A percentile compares a stretch with the other conserved stretches of the same genome.
phyloP scores from a whole-genome alignment of 2,329 filamentous ascomycete genomes.

The Aspergillus sp. region DNA sequence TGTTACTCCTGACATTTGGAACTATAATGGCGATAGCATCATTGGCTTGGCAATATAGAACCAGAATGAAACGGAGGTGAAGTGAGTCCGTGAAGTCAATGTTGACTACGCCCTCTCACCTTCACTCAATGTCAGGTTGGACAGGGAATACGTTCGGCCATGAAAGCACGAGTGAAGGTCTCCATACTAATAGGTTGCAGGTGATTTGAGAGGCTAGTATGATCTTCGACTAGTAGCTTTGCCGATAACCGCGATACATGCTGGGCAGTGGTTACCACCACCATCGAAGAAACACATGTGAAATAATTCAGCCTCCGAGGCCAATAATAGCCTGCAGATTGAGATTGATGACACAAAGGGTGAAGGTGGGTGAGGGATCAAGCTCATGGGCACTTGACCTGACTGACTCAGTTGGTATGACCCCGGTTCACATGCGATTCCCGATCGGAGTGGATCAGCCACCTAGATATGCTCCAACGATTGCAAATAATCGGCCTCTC shows the following conservation, averaged over 20 bases:
- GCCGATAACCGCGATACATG: too few species aligned
- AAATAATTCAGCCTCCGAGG: neutral
- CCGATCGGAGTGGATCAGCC: neutral
- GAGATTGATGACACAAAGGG: neutral
- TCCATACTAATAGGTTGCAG: neutral
- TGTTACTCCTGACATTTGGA: too few species aligned
- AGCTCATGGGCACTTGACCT: neutral
- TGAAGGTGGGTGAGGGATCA: neutral
- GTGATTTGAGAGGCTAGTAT: too few species aligned
- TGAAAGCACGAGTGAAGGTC: neutral
- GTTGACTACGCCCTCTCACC: neutral
- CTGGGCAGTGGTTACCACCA: too few species aligned
- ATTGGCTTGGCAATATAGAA: too few species aligned
- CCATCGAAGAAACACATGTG: too few species aligned
- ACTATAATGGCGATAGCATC: too few species aligned
- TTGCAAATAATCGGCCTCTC: neutral
- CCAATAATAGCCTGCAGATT: neutral
- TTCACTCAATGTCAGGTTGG: neutral
- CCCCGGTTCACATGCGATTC: neutral
- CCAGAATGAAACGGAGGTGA: too few species aligned
- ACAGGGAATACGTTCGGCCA: neutral
- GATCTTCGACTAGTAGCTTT: too few species aligned
- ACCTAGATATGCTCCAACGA: neutral
- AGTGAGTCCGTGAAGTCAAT: neutral
- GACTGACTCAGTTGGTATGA: slow-evolving; percentile 2